Evolutionary conservation across 169 alveolate genomes (phyloP), one percentile per base, ranked within the genome.

Genomic region (Plasmodium vivax): DNA sequence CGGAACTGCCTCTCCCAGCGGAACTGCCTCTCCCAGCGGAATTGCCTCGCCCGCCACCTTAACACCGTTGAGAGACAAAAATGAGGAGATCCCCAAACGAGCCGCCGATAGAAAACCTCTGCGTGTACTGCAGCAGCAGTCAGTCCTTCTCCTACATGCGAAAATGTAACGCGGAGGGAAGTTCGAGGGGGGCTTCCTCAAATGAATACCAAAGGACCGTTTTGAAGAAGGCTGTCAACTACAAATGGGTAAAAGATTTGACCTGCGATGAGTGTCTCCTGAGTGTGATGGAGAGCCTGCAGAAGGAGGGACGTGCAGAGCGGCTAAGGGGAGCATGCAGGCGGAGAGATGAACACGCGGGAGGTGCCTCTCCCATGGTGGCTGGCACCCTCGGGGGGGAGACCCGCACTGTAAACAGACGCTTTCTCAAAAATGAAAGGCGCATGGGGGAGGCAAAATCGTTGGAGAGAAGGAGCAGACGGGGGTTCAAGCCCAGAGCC

Each of bases 201-300:
- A 88, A 88, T 80, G 88, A 88, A 30, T 88, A 88, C 71, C 90
- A 88, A 80, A 75, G 71, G 73, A 12, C 32, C 38, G 84, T 68
- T 75, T 19, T 58, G 14, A 56, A 56, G 68, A 88, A 88, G 51
- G 71, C 19, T 2, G 47, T 77, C 62, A 88, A 72, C 19, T 88
- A 88, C 38, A 80, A 88, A 79, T 88, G 94, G 94, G 41, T 68
- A 79, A 75, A 88, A 79, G 79, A 88, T 38, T 88, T 88, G 54
- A 79, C 94, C 41, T 41, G 74, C 68, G 32, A 38, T 6, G 90
- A 88, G 82, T 77, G 94, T n/a, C 32, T 30, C 45, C 72, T 56
- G 47, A 41, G 41, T 30, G 38, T 88, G 30, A 12, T 79, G 47
- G 47, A 79, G 10, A n/a, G 45, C 82, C 23, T 83, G 27, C 56